Evolutionary conservation across 2,329 filamentous ascomycete species (phyloP), one percentile per base, ranked within the genome.

Genomic region (Pseudogymnoascus sp.): DNA sequence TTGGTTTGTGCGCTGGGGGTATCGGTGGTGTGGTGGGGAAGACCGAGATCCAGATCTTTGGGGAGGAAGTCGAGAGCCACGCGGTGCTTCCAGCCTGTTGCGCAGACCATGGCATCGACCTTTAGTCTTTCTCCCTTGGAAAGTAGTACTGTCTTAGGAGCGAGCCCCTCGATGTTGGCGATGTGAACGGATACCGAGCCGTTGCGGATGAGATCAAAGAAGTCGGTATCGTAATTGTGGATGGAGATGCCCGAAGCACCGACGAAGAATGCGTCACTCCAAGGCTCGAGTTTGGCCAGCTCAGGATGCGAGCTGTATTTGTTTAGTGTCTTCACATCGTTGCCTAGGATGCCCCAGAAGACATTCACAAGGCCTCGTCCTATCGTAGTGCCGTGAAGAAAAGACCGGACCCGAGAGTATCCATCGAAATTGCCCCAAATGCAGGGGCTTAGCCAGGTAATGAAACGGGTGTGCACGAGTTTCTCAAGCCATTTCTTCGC

Each of bases 391-490:
- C 78, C 76, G 66, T 89, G 85, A 56, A 86, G 76, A 64, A 87
- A 83, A 8, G 73, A 70, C 3, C 84, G 79, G 1, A 83, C 76
- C 10, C 75, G 75, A 11, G 79, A 76, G 67, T 81, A 88, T 1
- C 86, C 87, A 69, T 86, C 86, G 1, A 80, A 81, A 1, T 79
- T 77, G 4, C 86, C 87, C 86, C 87, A 93, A 13, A 88, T 81
- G 70, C 88, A 92, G 0, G 90, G 89, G 61, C 83, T 86, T 73
- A 93, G 85, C 85, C 87, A 91, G 1, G 85, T 88, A 62, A 92
- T 75, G 66, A 89, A 80, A 0, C 89, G 84, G 0, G 83, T 87
- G 33, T 82, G 81, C 3, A 87, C 80, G 4, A 91, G 79, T 68
- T 87, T 84, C 73, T 91, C 88, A 0, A 90, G 75, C 80, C 83